Evolutionary conservation across 257 asterid species (phyloP).

Genomic region (Solanum gandarillasii): DNA sequence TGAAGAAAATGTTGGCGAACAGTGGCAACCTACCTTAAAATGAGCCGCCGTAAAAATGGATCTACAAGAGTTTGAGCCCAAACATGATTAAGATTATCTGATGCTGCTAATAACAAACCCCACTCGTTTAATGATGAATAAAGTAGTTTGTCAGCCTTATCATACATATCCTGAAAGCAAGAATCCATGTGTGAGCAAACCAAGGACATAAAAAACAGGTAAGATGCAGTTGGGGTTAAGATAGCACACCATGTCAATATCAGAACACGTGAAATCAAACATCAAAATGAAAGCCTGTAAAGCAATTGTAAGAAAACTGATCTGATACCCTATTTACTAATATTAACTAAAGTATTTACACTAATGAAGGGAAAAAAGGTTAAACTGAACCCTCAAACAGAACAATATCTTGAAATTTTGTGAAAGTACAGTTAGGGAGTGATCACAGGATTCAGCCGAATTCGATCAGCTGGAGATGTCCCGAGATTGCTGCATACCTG

Average conservation of each 20-base stretch:
- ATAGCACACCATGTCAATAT: constrained; percentile 50
- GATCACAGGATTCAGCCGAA: constrained; percentile 68
- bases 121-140: constrained; percentile 50
- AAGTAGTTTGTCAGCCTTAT: constrained; percentile 61
- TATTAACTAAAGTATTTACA: background rate
- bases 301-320: constrained; percentile 51
- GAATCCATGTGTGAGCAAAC: background rate
- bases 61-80: constrained; percentile 76
- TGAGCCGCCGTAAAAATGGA: constrained; percentile 75
- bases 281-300: constrained; percentile 68
- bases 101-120: constrained; percentile 53
- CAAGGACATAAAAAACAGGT: background rate
- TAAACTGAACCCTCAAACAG: background rate
- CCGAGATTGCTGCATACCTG: constrained; percentile 91
- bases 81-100: constrained; percentile 53
- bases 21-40: constrained; percentile 46
- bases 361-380: background rate
- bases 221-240: background rate
- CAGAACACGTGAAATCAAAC: constrained; percentile 65
- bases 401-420: background rate
- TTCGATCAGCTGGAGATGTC: constrained; percentile 60
- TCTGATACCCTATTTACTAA: background rate
- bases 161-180: constrained; percentile 54
- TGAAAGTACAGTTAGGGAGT: background rate
- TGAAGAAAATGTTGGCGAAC: background rate